phyloP scores from a whole-genome alignment of 352 stramenopile species.

The Phytophthora litchii region DNA sequence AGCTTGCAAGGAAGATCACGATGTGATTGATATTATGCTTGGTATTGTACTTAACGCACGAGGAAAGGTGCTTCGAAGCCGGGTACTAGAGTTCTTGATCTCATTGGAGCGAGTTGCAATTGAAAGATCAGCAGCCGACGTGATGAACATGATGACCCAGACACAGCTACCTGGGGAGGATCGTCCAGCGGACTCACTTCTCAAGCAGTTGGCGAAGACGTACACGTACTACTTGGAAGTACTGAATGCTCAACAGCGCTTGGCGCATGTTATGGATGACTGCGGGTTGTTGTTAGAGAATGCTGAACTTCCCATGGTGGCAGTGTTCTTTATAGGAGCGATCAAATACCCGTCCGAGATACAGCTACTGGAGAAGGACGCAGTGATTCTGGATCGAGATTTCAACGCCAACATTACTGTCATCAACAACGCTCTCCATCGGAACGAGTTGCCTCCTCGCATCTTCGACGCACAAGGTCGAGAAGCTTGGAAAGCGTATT shows the following conservation, averaged over 20 bases:
- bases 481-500: conserved; percentile 47
- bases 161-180: conserved; percentile 5
- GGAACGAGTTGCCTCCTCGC: conserved; percentile 36
- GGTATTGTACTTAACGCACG: conserved; percentile 49
- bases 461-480: conserved; percentile 35
- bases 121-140: background rate
- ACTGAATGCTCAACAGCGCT: conserved; percentile 38
- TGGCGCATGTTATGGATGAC: conserved; percentile 32
- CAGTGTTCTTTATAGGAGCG: conserved; percentile 40
- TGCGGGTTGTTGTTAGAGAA: conserved; percentile 42
- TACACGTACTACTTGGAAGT: conserved; percentile 71
- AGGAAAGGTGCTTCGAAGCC: conserved; percentile 45
- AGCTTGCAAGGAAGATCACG: conserved; percentile 84
- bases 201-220: conserved; percentile 68
- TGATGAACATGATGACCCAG: conserved; percentile 3
- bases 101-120: background rate
- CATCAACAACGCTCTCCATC: conserved; percentile 38
- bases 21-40: conserved; percentile 82
- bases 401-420: conserved; percentile 36
- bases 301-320: conserved; percentile 49
- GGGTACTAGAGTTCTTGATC: conserved; percentile 30
- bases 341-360: conserved; percentile 31
- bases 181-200: conserved; percentile 16
- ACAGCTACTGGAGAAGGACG: conserved; percentile 25
- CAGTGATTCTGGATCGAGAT: conserved; percentile 21